Base-by-base conservation (phyloP, 164 flowering plant genomes). In the Sedum album region DNA sequence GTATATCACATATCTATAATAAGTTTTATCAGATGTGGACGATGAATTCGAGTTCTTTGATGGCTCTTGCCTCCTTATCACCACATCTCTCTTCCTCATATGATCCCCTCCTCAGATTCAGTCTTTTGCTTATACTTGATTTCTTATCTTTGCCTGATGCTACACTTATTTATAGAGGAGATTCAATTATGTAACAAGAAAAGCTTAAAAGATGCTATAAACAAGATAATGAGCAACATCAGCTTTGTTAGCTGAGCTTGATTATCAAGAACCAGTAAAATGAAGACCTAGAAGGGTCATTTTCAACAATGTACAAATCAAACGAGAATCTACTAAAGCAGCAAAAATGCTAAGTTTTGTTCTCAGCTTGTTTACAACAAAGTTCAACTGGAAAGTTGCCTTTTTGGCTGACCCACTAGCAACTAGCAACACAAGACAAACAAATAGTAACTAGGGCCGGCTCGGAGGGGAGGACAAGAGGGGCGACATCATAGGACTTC, bases 71-170 rank as follows among this genome's bases (percentile, higher is more conserved):
- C 81, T 79, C 69, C 76, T 83, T 61, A 77, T 53, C 0, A 74
- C 83, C 6, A 78, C 84, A 63, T 80, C 86, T 6, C 85, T 72
- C 77, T 87, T 83, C 82, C 78, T 87, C 96, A 87, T 35, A 7
- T 7, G 3, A 3, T 87, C 10, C 61, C 1, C 20, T 17, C 6
- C 6, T 15, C 39, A 14, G 25, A 21, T 17, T 55, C 57, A 6
- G 5, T 51, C 60, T 25, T 49, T 49, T n/a, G 25, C 5, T 5
- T 55, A 21, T 23, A 1, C n/a, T 18, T 48, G 21, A 51, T 51
- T 21, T 35, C 38, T 3, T 5, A 51, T 0, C n/a, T 21, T n/a
- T n/a, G n/a, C n/a, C n/a, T n/a, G n/a, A n/a, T 26, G 8, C 5
- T 49, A 25, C 15, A 26, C 26, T 25, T 26, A 55, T 55, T 55